Percentiles rank a stretch among this genome's conserved stretches.
Evolutionary conservation across 2,329 filamentous ascomycete species (phyloP).

Genomic region (Penicillium sp.): DNA sequence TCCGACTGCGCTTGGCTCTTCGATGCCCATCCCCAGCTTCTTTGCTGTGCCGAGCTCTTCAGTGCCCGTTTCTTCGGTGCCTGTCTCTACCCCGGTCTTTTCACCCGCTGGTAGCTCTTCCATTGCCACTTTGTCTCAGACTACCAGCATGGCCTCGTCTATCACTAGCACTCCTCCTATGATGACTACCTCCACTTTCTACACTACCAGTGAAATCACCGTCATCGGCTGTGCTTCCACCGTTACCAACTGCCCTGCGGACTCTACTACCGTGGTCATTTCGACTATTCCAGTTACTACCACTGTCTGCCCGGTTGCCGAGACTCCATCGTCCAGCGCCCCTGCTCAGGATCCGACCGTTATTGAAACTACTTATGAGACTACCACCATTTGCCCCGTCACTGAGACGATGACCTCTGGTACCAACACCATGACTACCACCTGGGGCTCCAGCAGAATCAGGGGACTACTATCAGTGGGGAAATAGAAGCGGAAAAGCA

Average conservation of each 20-base stretch:
- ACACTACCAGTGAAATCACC: slow-evolving; percentile 37
- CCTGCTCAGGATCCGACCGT: slow-evolving; percentile 16
- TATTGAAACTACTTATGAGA: slow-evolving; percentile 14
- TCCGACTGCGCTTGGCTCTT: not conserved
- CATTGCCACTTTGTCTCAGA: slow-evolving; percentile 13
- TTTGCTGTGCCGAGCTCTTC: not conserved
- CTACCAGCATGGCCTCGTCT: slow-evolving; percentile 8
- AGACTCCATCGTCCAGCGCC: slow-evolving; percentile 15
- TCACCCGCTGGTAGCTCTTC: not conserved
- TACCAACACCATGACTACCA: slow-evolving; percentile 15
- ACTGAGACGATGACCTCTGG: slow-evolving; percentile 16
- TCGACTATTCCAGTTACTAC: slow-evolving; percentile 47
- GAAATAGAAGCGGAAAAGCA: too few species aligned
- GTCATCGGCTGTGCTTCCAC: slow-evolving; percentile 41
- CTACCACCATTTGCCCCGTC: slow-evolving; percentile 16
- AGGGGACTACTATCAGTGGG: too few species aligned
- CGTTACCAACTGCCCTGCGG: slow-evolving; percentile 52
- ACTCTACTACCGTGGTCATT: slow-evolving; percentile 51
- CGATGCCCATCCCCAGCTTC: not conserved
- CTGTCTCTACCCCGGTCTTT: not conserved
- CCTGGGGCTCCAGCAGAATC: too few species aligned
- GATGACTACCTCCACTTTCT: slow-evolving; percentile 39
- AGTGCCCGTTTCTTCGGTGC: not conserved
- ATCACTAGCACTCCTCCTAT: slow-evolving; percentile 17
- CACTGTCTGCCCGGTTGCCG: slow-evolving; percentile 53